Evolutionary conservation across 371 early-diverging fungal species (phyloP), one percentile per base, ranked within the genome.

Genomic region (Chytridium lagenaria): DNA sequence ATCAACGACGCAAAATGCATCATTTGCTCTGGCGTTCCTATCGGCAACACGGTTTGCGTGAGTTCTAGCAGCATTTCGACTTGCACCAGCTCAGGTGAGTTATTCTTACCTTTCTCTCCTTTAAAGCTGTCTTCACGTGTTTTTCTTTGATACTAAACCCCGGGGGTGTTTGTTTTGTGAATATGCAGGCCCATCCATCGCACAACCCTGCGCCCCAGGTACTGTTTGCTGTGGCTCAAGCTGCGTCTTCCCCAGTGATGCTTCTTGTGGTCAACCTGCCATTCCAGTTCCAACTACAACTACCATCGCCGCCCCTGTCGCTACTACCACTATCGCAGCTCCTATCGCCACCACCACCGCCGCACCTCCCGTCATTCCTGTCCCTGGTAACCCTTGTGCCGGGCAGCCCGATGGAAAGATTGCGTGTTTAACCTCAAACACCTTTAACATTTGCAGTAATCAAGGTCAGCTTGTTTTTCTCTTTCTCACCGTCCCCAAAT

Each of bases 361-460:
- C 10, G 52, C 52, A 7, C 22, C 50, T 30, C 44, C 44, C 19
- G 44, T 19, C 19, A 44, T 44, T 44, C 12, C 19, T 44, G 44
- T 7, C 57, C 57, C 30, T 26, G 57, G 7, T 7, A 30, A 19
- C 5, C 37, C 59, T 16, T 73, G 73, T 39, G 26, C 28, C 23
- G 61, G 61, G 22, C 57, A 40, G 30, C 0, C 49, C 10, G 50
- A 73, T 55, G 68, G 68, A 0, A 33, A 67, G 10, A 55, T 73
- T 33, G 52, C 68, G 0, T 73, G 73, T 34, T 36, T 59, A 15
- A 16, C 68, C 0, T 0, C 31, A 0, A 68, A 34, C 37, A 3
- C 34, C 1, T 73, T 67, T 38, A 55, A 57, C 67, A 61, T 67
- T 40, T 73, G 73, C 30, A 0, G 16, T 33, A 34, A 44, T 34